Evolutionary conservation across 2,329 filamentous ascomycete genomes (phyloP), one percentile per base, ranked within the genome.

Genomic region (Massarina eburnea): DNA sequence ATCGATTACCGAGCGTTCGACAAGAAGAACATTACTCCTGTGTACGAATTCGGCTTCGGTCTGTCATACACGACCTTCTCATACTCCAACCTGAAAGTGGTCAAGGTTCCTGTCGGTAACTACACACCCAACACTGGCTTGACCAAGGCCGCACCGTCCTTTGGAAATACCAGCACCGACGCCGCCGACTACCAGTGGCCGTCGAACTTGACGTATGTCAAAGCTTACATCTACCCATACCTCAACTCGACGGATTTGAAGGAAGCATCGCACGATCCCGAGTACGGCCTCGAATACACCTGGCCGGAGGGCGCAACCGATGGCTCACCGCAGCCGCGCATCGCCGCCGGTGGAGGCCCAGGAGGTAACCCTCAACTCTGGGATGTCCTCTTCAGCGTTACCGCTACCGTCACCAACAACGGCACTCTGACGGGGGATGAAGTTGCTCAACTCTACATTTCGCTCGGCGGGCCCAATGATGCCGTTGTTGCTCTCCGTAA

Each of bases 1-100:
- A 91, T 95, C 62, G 89, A 94, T 70, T 90, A 90, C 73, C 81
- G 86, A 30, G 77, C 83, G 54, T 89, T 94, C 41, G 89, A 95
- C 71, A 76, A 78, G 59, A 68, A 78, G 45, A 75, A 81, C 55
- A 78, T 81, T 43, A 80, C 81, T 1, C 88, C 89, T 1, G 81
- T 88, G 52, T 94, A 85, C 70, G 88, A 91, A 62, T 95, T 94
- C 57, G 89, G 89, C 7, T 88, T 80, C 59, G 90, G 90, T 45
- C 75, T 95, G 10, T 88, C 83, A 3, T 95, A 94, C 77, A 90
- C 88, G 1, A 89, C 79, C 2, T 92, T 95, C 62, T 69, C 80
- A 43, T 90, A 90, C 73, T 82, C 85, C n/a, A 76, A 88, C 64
- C 71, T 94, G 26, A 67, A 76, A 22, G 72, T 90, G 26, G 58